These are phyloP conservation scores for Myriosclerotinia duriaeana DNA, from an alignment of 2,329 filamentous ascomycete species.

Conservation along the genomic window DNA sequence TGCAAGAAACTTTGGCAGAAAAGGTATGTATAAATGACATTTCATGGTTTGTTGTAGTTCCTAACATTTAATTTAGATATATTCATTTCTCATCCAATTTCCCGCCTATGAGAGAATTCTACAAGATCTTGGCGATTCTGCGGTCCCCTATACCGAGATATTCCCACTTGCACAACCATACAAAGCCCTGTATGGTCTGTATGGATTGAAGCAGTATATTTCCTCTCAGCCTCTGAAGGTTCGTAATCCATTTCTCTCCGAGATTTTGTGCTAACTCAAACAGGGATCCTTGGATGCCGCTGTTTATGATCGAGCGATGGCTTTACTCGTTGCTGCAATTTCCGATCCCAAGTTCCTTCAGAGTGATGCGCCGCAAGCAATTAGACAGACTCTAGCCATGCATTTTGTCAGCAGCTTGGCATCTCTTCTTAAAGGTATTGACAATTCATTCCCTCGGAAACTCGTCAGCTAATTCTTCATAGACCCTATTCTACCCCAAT, in stretches of 20 bases:
- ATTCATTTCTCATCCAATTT: slow-evolving; percentile 67
- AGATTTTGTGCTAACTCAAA: slow-evolving; percentile 23
- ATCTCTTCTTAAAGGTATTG: slow-evolving; percentile 53
- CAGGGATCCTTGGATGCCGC: slow-evolving; percentile 39
- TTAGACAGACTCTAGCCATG: slow-evolving; percentile 52
- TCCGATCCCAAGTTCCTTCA: slow-evolving; percentile 56
- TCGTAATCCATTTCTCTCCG: slow-evolving; percentile 27
- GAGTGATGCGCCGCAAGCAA: slow-evolving; percentile 45
- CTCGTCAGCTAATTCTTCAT: slow-evolving; percentile 37
- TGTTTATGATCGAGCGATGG: slow-evolving; percentile 48
- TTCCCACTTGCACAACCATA: slow-evolving; percentile 70
- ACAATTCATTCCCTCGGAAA: not conserved
- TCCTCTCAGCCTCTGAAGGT: slow-evolving; percentile 33
- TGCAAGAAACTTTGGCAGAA: slow-evolving; percentile 67
- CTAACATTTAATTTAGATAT: slow-evolving; percentile 52
- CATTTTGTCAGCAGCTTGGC: slow-evolving; percentile 58
- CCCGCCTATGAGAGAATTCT: slow-evolving; percentile 65
- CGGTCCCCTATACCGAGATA: slow-evolving; percentile 56
- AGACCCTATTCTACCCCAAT: slow-evolving; percentile 43
- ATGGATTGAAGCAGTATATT: slow-evolving; percentile 64
- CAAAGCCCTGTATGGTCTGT: slow-evolving; percentile 70
- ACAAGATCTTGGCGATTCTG: slow-evolving; percentile 55
- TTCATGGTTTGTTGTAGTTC: not conserved
- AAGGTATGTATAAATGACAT: slow-evolving; percentile 52
- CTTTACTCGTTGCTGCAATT: slow-evolving; percentile 59